A percentile compares a stretch with the other conserved stretches of the same genome.
These are phyloP conservation scores for Calonectria honghensis DNA, from an alignment of 2,329 filamentous ascomycete species.

Conservation along the genomic window DNA sequence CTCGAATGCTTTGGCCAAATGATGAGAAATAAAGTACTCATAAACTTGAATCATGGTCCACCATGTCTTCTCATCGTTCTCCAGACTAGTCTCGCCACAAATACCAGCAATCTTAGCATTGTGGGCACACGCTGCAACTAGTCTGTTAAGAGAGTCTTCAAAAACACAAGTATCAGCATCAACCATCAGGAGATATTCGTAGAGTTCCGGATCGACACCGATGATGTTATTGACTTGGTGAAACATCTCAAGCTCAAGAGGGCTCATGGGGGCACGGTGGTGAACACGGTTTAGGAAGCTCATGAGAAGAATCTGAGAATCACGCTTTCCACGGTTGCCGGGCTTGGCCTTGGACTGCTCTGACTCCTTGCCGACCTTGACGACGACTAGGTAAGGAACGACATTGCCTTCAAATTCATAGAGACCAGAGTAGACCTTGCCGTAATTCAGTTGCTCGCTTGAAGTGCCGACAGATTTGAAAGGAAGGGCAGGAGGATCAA, in stretches of 20 bases:
- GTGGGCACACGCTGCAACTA: constrained; percentile 94
- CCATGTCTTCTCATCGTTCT: constrained; percentile 96
- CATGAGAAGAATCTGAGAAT: constrained; percentile 96
- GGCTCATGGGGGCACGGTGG: constrained; percentile 94
- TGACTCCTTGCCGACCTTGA: constrained; percentile 98
- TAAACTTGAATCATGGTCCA: constrained; percentile 99
- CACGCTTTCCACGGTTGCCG: constrained; percentile 98
- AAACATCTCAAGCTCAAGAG: constrained; percentile 97
- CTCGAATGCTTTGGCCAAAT: constrained; percentile 97
- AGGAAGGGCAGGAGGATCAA: constrained; percentile 93
- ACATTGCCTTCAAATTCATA: constrained; percentile 99
- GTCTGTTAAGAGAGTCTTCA: constrained; percentile 92
- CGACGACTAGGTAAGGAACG: constrained; percentile 95
- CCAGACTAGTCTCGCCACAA: constrained; percentile 95
- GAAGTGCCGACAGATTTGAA: constrained; percentile 95
- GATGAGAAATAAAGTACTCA: constrained; percentile 99
- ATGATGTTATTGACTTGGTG: constrained; percentile 99
- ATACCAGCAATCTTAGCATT: constrained; percentile 98
- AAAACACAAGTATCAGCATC: constrained; percentile 97
- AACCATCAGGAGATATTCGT: constrained; percentile 98
- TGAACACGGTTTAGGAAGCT: constrained; percentile 99
- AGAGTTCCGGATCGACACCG: constrained; percentile 96
- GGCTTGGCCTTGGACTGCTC: constrained; percentile 94
- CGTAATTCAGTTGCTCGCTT: constrained; percentile 96
- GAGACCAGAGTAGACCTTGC: constrained; percentile 97